Evolutionary conservation across 768 basidiomycete genomes (phyloP).

Genomic region (Pisolithus sp.): DNA sequence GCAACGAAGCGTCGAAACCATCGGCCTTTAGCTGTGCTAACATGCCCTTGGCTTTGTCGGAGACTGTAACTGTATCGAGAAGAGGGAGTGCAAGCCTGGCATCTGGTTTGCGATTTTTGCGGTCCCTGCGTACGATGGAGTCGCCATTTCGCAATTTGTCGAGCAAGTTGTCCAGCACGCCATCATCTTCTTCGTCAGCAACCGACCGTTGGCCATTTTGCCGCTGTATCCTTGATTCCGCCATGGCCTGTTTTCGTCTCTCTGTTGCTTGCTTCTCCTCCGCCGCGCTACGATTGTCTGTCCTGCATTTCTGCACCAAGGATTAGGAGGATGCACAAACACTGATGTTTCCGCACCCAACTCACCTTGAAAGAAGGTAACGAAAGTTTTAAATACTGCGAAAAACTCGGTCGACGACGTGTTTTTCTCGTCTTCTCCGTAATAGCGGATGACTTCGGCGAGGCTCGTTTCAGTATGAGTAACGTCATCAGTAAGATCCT

Average conservation of each 20-base stretch:
- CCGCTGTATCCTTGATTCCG: constrained; percentile 54
- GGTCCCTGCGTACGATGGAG: constrained; percentile 48
- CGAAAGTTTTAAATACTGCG: constrained; percentile 94
- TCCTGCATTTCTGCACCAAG: constrained; percentile 71
- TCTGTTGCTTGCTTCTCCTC: constrained; percentile 66
- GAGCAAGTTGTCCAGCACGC: constrained; percentile 64
- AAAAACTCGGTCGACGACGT: constrained; percentile 90
- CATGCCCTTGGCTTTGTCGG: constrained; percentile 62
- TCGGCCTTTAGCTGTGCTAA: constrained; percentile 66
- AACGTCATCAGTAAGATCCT: constrained; percentile 82
- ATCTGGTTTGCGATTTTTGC: constrained; percentile 41
- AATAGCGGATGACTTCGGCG: constrained; percentile 81
- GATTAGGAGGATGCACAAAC: constrained; percentile 1
- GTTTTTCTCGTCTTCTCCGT: constrained; percentile 87
- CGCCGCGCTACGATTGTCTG: constrained; percentile 66
- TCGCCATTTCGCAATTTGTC: constrained; percentile 69
- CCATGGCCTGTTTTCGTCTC: constrained; percentile 61
- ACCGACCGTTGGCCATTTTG: constrained; percentile 40
- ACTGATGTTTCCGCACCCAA: constrained; percentile 1
- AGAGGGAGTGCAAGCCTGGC: constrained; percentile 18
- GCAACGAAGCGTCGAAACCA: constrained; percentile 47
- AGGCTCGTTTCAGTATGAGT: constrained; percentile 80
- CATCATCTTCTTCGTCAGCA: constrained; percentile 49
- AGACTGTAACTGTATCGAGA: constrained; percentile 20
- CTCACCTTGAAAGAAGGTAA: constrained; percentile 84